Evolutionary conservation across 1,284 basidiomycete genomes (phyloP).

Genomic region (Fomitopsis palustris): DNA sequence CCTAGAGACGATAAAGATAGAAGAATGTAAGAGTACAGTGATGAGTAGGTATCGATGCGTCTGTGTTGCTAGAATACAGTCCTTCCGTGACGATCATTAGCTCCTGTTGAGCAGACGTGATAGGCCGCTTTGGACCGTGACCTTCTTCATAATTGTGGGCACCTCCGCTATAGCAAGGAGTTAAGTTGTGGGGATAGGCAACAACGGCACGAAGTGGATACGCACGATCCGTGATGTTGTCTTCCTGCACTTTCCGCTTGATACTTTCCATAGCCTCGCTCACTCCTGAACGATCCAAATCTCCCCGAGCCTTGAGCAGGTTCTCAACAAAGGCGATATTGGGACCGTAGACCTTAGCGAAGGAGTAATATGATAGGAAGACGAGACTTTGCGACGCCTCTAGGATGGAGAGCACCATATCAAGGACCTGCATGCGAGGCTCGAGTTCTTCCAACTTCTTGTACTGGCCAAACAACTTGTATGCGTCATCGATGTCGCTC

Average conservation of each 20-base stretch:
- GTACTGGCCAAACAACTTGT: slow-evolving; percentile 79
- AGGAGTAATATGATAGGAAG: slow-evolving; percentile 93
- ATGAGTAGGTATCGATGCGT: not conserved
- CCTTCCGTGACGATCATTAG: slow-evolving; percentile 28
- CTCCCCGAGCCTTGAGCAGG: slow-evolving; percentile 85
- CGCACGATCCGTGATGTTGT: slow-evolving; percentile 81
- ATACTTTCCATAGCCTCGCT: slow-evolving; percentile 94
- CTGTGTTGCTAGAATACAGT: not conserved
- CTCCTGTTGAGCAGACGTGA: slow-evolving; percentile 37
- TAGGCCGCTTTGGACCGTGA: slow-evolving; percentile 71
- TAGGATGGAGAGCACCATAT: slow-evolving; percentile 81
- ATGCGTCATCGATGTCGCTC: slow-evolving; percentile 76
- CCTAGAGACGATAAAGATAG: not conserved
- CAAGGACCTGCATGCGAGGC: slow-evolving; percentile 82
- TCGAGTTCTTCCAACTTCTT: slow-evolving; percentile 83
- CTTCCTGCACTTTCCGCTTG: slow-evolving; percentile 89
- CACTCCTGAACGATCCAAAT: slow-evolving; percentile 86
- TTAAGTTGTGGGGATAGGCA: not conserved
- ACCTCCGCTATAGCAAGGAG: slow-evolving; percentile 54
- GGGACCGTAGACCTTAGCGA: slow-evolving; percentile 95
- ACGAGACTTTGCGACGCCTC: slow-evolving; percentile 91
- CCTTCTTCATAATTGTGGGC: slow-evolving; percentile 85
- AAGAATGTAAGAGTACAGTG: not conserved
- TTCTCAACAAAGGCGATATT: slow-evolving; percentile 91
- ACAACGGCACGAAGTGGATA: slow-evolving; percentile 17